phyloP scores from a whole-genome alignment of 768 basidiomycete genomes.

The Tricholoma terreum region DNA sequence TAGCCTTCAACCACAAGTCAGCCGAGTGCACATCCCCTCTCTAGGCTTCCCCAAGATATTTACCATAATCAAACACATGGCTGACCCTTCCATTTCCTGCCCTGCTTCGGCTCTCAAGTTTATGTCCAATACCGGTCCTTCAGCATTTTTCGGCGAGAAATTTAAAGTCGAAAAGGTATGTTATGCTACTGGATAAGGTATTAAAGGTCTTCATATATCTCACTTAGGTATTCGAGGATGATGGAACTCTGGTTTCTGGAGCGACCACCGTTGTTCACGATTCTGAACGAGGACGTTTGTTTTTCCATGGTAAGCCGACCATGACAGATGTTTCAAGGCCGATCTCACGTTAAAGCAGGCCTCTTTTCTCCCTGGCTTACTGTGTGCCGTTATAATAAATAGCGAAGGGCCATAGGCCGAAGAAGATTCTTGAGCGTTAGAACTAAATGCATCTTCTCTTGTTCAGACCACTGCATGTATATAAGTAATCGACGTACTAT shows the following conservation, averaged over 20 bases:
- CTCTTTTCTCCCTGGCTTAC: slow-evolving; percentile 4
- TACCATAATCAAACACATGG: slow-evolving; percentile 36
- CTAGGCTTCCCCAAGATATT: slow-evolving; percentile 44
- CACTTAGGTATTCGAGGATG: slow-evolving; percentile 62
- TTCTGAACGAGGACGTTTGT: slow-evolving; percentile 45
- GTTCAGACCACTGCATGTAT: no score
- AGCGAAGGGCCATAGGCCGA: no score
- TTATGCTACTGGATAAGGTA: neutral
- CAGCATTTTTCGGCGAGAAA: slow-evolving; percentile 58
- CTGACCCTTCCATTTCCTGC: slow-evolving; percentile 36
- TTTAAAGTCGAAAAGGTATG: slow-evolving; percentile 55
- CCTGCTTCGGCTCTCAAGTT: slow-evolving; percentile 53
- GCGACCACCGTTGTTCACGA: slow-evolving; percentile 59
- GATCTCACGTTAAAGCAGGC: neutral
- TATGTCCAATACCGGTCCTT: slow-evolving; percentile 47
- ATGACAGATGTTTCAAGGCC: neutral
- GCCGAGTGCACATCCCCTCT: neutral
- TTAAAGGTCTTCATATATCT: neutral
- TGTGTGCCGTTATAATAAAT: slow-evolving; percentile 1
- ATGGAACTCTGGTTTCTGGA: slow-evolving; percentile 54
- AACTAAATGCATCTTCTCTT: no score
- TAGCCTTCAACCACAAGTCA: neutral
- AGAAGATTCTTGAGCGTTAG: no score
- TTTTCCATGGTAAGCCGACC: slow-evolving; percentile 53
- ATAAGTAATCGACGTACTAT: no score